Percentiles rank a stretch among this genome's conserved stretches.
Conservation (phyloP, 2,329 filamentous ascomycete species). For the Cladosporium austrohemisphaericum region DNA sequence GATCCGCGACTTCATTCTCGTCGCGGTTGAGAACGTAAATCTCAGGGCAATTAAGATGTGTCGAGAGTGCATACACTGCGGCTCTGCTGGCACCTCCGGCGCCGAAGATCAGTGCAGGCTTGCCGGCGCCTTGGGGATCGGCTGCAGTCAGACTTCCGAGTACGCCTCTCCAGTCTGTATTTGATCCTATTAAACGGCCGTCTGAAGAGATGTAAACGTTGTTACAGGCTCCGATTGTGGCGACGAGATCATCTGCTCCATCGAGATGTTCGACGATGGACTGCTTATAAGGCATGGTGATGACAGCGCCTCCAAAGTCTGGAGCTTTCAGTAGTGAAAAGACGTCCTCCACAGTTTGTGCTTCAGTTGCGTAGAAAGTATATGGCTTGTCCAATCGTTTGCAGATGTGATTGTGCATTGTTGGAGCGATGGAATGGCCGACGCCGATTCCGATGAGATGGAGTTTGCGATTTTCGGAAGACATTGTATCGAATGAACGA, state of each 20-base stretch:
- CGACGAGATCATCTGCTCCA: slow-evolving; percentile 35
- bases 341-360: slow-evolving; percentile 31
- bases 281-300: slow-evolving; percentile 46
- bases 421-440: slow-evolving; percentile 40
- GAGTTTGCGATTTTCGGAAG: slow-evolving; percentile 14
- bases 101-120: slow-evolving; percentile 38
- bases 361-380: slow-evolving; percentile 35
- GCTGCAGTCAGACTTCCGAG: slow-evolving; percentile 33
- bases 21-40: slow-evolving; percentile 23
- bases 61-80: slow-evolving; percentile 24
- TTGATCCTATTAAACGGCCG: slow-evolving; percentile 36
- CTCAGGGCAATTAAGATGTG: slow-evolving; percentile 7
- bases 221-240: slow-evolving; percentile 39
- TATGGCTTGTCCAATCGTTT: slow-evolving; percentile 35
- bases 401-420: slow-evolving; percentile 41
- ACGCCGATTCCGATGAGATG: slow-evolving; percentile 42
- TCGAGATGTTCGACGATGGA: slow-evolving; percentile 36
- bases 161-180: slow-evolving; percentile 45
- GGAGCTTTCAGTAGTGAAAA: slow-evolving; percentile 29
- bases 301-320: slow-evolving; percentile 32
- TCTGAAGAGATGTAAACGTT: slow-evolving; percentile 32
- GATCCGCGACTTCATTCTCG: slow-evolving; percentile 15
- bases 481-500: not conserved
- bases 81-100: slow-evolving; percentile 43
- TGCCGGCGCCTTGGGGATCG: slow-evolving; percentile 20